Evolutionary conservation across 176 grass and related monocot species (phyloP).

Genomic region (Dendrocalamus sinicus): DNA sequence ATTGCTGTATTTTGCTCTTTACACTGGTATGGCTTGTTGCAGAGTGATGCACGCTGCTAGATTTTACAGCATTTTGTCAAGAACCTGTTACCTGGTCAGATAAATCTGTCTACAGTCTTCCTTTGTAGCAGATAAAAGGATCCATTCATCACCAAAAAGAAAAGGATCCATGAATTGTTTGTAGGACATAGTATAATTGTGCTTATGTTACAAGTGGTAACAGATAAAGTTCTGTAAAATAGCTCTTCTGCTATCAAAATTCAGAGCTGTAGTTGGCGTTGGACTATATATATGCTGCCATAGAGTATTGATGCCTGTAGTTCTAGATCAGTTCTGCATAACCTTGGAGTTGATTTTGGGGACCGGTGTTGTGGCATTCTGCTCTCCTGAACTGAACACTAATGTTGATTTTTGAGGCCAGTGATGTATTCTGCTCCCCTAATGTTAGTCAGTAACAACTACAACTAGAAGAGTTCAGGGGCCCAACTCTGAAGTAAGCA

Average conservation of each 20-base stretch:
- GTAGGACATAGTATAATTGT: background rate
- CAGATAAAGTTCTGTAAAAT: background rate
- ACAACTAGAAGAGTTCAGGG: background rate
- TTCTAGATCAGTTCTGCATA: background rate
- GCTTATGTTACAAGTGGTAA: conserved; percentile 5
- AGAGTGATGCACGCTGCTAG: background rate
- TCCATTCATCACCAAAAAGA: background rate
- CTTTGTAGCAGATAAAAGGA: conserved; percentile 5
- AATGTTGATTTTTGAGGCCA: background rate
- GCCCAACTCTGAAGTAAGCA: background rate
- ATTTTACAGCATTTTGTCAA: background rate
- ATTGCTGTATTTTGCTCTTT: background rate
- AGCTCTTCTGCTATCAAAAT: background rate
- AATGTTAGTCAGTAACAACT: background rate
- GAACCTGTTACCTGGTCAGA: background rate
- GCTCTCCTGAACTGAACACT: background rate
- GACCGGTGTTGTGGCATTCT: background rate
- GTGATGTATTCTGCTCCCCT: background rate
- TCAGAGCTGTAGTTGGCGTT: background rate
- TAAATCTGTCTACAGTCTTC: background rate
- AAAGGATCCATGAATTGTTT: conserved; percentile 7
- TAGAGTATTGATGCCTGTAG: background rate
- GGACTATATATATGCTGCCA: background rate
- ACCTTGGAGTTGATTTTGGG: background rate
- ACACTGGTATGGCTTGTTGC: background rate